Evolutionary conservation across 1,139 yeast genomes (phyloP).

Genomic region (Yamadazyma pseudoaaseri): DNA sequence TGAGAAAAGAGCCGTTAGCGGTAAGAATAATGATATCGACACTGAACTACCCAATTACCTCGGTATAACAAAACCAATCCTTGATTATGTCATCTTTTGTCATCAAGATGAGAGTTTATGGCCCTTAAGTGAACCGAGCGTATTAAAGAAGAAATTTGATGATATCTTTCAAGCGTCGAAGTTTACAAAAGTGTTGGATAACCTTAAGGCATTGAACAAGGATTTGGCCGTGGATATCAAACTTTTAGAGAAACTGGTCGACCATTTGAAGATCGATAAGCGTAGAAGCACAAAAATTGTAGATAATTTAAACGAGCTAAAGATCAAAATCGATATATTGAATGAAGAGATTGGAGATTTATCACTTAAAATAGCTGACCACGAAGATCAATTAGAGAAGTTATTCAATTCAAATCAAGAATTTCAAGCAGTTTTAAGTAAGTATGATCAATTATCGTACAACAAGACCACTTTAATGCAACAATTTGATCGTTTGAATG

Average conservation of each 20-base stretch:
- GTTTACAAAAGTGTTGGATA: slow-evolving; percentile 87
- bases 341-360: slow-evolving; percentile 50
- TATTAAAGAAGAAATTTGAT: slow-evolving; percentile 87
- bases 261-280: slow-evolving; percentile 70
- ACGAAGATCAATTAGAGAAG: slow-evolving; percentile 58
- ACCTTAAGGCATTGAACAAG: slow-evolving; percentile 70
- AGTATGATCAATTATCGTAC: slow-evolving; percentile 56
- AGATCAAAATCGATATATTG: slow-evolving; percentile 42
- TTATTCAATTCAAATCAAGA: slow-evolving; percentile 78
- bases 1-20: slow-evolving; percentile 70
- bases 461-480: slow-evolving; percentile 43
- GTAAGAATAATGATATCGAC: slow-evolving; percentile 85
- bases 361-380: slow-evolving; percentile 47
- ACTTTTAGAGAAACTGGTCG: slow-evolving; percentile 72
- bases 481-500: slow-evolving; percentile 48
- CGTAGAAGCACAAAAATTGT: slow-evolving; percentile 65
- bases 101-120: slow-evolving; percentile 97
- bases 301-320: slow-evolving; percentile 45
- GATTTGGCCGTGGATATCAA: slow-evolving; percentile 76
- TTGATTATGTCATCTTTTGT: slow-evolving; percentile 92
- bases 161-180: slow-evolving; percentile 95
- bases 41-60: slow-evolving; percentile 74
- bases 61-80: slow-evolving; percentile 84
- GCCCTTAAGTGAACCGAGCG: slow-evolving; percentile 94
- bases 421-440: slow-evolving; percentile 70